Base-by-base conservation (phyloP, 1,139 yeast species). In the Ogataea hybrid region DNA sequence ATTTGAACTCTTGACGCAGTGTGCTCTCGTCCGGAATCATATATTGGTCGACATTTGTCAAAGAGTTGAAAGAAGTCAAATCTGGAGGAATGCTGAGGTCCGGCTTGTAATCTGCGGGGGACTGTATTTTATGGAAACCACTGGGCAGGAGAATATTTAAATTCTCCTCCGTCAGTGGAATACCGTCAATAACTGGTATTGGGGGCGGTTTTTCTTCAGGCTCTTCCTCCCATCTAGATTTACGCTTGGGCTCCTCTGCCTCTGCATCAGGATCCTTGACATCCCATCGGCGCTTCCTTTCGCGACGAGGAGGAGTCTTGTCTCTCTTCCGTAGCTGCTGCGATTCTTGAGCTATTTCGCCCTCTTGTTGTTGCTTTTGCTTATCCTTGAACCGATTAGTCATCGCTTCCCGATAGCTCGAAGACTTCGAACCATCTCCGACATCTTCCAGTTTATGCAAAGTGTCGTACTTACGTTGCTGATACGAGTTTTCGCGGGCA, bases 131-230 rank as follows among this genome's bases (percentile, higher is more conserved):
- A 27, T 60, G 64, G 51, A 75, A 82, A 0, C 84, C 85, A 8
- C 61, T 49, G 0, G 88, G 89, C 28, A 83, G 62, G 7, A 82
- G 58, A 41, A 65, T 63, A 45, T 79, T 75, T 10, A 82, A 63
- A 18, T 72, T 65, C 21, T 67, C 75, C 47, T 75, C 75, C 0
- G 80, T 70, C 23, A 80, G 59, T 0, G 71, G 69, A 5, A 77
- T 64, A 2, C 79, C 75, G 43, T 67, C 62, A 11, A 73, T 63
- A 2, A 69, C 58, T 1, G 79, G 80, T 2, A 67, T 58, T n/a
- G 18, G 28, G 10, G 23, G 11, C 37, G 67, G 68, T 2, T 71
- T 69, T 0, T 67, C 61, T 0, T 67, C 68, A 6, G 44, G 37
- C 22, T 47, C 43, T 5, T 25, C 43, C 16, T 46, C 46, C 67